A percentile compares a stretch with the other conserved stretches of the same genome.
These are phyloP conservation scores for Aspergillus panamensis DNA, from an alignment of 495 filamentous ascomycete species.

Conservation along the genomic window DNA sequence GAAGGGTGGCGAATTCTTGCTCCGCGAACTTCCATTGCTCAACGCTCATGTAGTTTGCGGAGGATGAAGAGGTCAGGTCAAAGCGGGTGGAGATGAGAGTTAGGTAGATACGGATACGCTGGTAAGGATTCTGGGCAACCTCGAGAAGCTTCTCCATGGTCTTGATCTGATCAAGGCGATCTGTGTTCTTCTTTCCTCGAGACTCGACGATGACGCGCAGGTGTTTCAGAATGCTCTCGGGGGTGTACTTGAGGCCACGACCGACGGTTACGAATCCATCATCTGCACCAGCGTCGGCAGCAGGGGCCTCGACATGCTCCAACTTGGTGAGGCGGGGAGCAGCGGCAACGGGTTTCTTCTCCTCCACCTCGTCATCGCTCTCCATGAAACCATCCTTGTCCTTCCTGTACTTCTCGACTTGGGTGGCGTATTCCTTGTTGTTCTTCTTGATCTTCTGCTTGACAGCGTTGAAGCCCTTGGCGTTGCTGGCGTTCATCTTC, in stretches of 20 bases:
- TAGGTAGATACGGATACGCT: conserved; percentile 87
- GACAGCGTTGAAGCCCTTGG: conserved; percentile 89
- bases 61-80: conserved; percentile 77
- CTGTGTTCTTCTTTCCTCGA: conserved; percentile 97
- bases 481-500: conserved; percentile 97
- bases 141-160: conserved; percentile 95
- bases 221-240: conserved; percentile 97
- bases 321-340: conserved; percentile 40
- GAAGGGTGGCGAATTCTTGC: conserved; percentile 71
- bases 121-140: conserved; percentile 85
- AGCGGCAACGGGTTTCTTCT: conserved; percentile 43
- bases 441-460: conserved; percentile 98
- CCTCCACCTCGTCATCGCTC: conserved; percentile 63
- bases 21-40: conserved; percentile 98
- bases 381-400: conserved; percentile 85
- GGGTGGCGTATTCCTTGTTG: conserved; percentile 87
- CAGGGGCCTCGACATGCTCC: conserved; percentile 42
- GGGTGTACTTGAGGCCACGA: conserved; percentile 82
- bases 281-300: conserved; percentile 59
- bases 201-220: conserved; percentile 90
- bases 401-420: conserved; percentile 83
- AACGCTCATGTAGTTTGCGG: conserved; percentile 80
- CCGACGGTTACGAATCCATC: conserved; percentile 85
- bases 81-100: conserved; percentile 92
- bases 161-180: conserved; percentile 88